Conservation (phyloP, 805 yeast genomes). For the Tetrapisispora nanseiensis region DNA sequence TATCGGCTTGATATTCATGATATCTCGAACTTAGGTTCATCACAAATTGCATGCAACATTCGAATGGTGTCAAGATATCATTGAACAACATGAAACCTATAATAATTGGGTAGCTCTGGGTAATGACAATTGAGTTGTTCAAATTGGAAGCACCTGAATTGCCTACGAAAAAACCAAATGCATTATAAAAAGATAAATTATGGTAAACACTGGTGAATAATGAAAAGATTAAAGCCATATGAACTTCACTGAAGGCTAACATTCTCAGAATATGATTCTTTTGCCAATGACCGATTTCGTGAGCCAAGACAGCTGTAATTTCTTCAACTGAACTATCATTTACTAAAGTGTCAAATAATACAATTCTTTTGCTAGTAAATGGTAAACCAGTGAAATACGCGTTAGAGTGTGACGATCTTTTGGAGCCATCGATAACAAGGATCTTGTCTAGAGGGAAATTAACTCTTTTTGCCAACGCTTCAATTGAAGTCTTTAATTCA, state of each 20-base stretch:
- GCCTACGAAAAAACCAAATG: constrained; percentile 58
- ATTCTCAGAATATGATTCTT: constrained; percentile 76
- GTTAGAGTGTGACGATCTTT: constrained; percentile 90
- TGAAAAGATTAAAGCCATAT: constrained; percentile 55
- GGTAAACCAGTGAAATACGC: constrained; percentile 96
- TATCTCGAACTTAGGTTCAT: constrained; percentile 69
- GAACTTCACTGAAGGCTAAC: constrained; percentile 54
- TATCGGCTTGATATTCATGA: constrained; percentile 91
- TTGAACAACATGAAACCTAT: constrained; percentile 75
- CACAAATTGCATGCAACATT: constrained; percentile 53
- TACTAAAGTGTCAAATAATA: constrained; percentile 83
- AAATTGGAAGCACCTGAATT: constrained; percentile 1
- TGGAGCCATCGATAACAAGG: constrained; percentile 92
- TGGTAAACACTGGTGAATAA: constrained; percentile 72
- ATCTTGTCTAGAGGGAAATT: constrained; percentile 80
- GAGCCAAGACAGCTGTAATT: constrained; percentile 93
- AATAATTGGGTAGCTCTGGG: constrained; percentile 53
- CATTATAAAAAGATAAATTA: constrained; percentile 64
- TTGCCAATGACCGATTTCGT: constrained; percentile 98
- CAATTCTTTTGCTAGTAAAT: constrained; percentile 87
- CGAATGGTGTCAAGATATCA: constrained; percentile 71
- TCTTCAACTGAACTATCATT: constrained; percentile 67
- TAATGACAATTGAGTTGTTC: constrained; percentile 15
- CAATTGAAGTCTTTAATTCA: constrained; percentile 72
- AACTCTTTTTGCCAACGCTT: constrained; percentile 62